phyloP scores from a whole-genome alignment of 2,329 filamentous ascomycete genomes.

The Sclerotinia spermophila region DNA sequence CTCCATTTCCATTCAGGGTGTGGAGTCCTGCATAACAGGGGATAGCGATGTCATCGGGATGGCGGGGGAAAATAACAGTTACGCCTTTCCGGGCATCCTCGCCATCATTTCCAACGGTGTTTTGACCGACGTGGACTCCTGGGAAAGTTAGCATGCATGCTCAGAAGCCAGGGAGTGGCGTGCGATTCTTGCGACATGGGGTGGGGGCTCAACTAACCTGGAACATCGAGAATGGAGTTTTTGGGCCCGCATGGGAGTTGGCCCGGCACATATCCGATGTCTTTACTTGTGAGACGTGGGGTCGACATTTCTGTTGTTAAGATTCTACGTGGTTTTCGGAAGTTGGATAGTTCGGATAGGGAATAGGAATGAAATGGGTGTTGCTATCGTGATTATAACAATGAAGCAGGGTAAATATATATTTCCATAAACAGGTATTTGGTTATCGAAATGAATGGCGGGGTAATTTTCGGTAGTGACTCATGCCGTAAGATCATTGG shows the following conservation, averaged over 20 bases:
- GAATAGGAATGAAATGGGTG: too few relatives aligned
- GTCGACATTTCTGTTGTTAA: neutral
- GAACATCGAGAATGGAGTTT: slow-evolving; percentile 36
- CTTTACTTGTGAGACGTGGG: slow-evolving; percentile 9
- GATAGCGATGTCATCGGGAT: slow-evolving; percentile 30
- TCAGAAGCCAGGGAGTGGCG: neutral
- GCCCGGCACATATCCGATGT: slow-evolving; percentile 33
- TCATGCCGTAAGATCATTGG: neutral
- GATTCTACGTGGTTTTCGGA: neutral
- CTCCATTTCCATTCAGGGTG: slow-evolving; percentile 35
- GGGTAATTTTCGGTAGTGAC: neutral
- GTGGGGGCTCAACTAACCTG: slow-evolving; percentile 23
- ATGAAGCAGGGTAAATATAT: neutral
- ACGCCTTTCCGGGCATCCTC: slow-evolving; percentile 32
- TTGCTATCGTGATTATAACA: neutral
- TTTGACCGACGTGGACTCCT: slow-evolving; percentile 35
- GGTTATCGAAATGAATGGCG: neutral
- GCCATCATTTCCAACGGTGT: slow-evolving; percentile 31
- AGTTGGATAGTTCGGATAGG: neutral
- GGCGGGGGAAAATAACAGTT: slow-evolving; percentile 34
- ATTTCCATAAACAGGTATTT: too few relatives aligned
- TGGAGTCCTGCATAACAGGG: slow-evolving; percentile 35
- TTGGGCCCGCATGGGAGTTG: slow-evolving; percentile 30
- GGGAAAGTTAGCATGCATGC: neutral
- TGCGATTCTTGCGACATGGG: neutral